Percentiles rank a stretch among this genome's conserved stretches.
These are phyloP conservation scores for Remersonia thermophila DNA, from an alignment of 2,329 filamentous ascomycete genomes.

Conservation along the genomic window DNA sequence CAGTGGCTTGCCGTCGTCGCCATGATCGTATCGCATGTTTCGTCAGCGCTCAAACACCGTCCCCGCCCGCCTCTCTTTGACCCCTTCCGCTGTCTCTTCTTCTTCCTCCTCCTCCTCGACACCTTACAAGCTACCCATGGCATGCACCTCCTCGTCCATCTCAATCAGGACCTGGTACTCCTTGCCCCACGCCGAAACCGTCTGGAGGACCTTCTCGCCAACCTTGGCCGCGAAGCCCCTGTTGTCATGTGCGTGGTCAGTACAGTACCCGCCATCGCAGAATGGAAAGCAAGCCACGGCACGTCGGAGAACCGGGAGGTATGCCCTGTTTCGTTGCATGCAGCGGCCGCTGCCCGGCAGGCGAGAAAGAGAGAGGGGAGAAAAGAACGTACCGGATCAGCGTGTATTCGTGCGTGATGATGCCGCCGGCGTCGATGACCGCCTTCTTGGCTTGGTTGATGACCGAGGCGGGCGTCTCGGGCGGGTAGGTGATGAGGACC, in stretches of 20 bases:
- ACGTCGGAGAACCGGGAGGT: too few species aligned
- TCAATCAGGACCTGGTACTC: slow-evolving; percentile 57
- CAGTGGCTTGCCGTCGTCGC: too few species aligned
- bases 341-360: too few species aligned
- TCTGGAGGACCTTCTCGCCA: slow-evolving; percentile 55
- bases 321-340: too few species aligned
- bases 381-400: slow-evolving; percentile 47
- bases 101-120: too few species aligned
- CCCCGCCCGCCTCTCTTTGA: too few species aligned
- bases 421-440: slow-evolving; percentile 56
- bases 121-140: too few species aligned
- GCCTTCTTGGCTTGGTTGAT: slow-evolving; percentile 59
- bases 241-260: slow-evolving; percentile 17
- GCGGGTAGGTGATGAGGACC: slow-evolving; percentile 67
- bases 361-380: too few species aligned
- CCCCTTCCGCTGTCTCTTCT: too few species aligned
- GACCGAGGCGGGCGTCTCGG: slow-evolving; percentile 53
- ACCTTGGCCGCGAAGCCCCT: slow-evolving; percentile 71
- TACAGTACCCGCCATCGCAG: too few species aligned
- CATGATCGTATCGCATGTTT: too few species aligned
- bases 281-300: too few species aligned
- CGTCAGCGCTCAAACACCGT: not conserved
- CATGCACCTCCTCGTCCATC: slow-evolving; percentile 55
- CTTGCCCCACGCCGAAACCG: slow-evolving; percentile 49
- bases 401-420: slow-evolving; percentile 67